Evolutionary conservation across 2,329 filamentous ascomycete species (phyloP), one percentile per base, ranked within the genome.

Genomic region (Zalaria sp.): DNA sequence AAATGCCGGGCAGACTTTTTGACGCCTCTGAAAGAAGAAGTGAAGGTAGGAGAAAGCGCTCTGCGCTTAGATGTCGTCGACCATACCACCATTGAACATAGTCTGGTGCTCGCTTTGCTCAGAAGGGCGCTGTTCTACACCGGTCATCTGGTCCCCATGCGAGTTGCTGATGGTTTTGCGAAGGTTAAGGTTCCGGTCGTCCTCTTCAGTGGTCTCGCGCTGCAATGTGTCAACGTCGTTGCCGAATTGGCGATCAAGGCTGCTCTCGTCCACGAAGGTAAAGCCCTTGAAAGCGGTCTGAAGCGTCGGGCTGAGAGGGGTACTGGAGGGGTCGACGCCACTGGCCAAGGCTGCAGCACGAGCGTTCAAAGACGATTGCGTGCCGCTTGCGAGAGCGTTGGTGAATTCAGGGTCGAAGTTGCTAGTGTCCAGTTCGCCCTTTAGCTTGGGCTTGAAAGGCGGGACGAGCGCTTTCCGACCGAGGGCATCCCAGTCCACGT

Each of bases 381-480:
- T 83, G 43, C 85, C 88, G 45, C 80, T 82, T 54, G 88, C 85
- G 43, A 96, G 67, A 4, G 91, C 91, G 50, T 91, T 95, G 40
- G 91, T 98, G 60, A 98, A 98, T 60, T 96, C 91, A 0, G 91
- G 91, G 54, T 98, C 91, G 57, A 98, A 98, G 64, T 98, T 96
- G 36, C 88, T 95, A 1, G 93, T 93, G 53, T 98, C 91, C 3
- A 88, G 85, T 60, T 94, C 87, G 9, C 83, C 91, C 72, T 93
- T 93, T 57, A 98, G 73, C 64, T 93, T 93, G 5, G 91, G 91
- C 70, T 95, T 96, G 72, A 98, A 98, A 0, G 91, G 91, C 5
- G 91, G 91, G 7, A 88, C 86, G 47, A 95, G 86, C 44, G 91
- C 76, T 71, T 96, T 96, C 71, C 83, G 88, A 40, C 79, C 71